Percentiles rank a stretch among this genome's conserved stretches.
Conservation (phyloP, 495 filamentous ascomycete species). For the Bombardia bombarda region DNA sequence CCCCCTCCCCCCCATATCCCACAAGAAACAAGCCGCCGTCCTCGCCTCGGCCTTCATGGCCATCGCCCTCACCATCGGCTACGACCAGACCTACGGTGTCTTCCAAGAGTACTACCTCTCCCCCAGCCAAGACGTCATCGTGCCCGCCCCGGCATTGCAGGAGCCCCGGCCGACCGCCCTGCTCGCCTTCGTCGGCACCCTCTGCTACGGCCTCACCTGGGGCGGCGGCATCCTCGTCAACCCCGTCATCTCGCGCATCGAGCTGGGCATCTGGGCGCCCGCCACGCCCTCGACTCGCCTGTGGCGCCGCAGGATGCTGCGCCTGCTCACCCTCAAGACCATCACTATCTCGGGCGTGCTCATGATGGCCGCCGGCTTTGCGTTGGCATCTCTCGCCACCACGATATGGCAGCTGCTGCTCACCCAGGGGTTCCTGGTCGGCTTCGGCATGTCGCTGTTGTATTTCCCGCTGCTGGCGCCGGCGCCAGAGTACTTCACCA, state of each 20-base stretch:
- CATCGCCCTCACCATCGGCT: slow-evolving; percentile 41
- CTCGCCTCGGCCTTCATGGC: slow-evolving; percentile 35
- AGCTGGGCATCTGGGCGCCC: slow-evolving; percentile 19
- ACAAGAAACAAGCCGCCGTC: slow-evolving; percentile 35
- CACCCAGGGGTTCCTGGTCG: slow-evolving; percentile 40
- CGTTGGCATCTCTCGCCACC: slow-evolving; percentile 26
- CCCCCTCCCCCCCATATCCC: slow-evolving; percentile 21
- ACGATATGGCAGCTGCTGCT: slow-evolving; percentile 39
- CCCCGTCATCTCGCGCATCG: slow-evolving; percentile 35
- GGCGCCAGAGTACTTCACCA: slow-evolving; percentile 42
- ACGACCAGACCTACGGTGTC: slow-evolving; percentile 41
- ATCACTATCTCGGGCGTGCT: slow-evolving; percentile 29
- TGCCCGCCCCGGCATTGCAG: slow-evolving; percentile 19
- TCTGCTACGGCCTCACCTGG: slow-evolving; percentile 43
- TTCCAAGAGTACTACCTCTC: slow-evolving; percentile 45
- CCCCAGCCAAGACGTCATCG: slow-evolving; percentile 26
- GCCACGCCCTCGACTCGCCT: slow-evolving; percentile 11
- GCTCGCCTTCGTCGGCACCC: slow-evolving; percentile 42
- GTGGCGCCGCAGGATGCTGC: slow-evolving; percentile 17
- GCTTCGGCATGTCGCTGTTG: slow-evolving; percentile 39
- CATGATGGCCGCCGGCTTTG: slow-evolving; percentile 28
- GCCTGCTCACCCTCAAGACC: slow-evolving; percentile 14
- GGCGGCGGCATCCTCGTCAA: slow-evolving; percentile 41
- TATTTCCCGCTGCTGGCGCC: slow-evolving; percentile 41
- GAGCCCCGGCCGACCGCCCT: slow-evolving; percentile 29